phyloP scores from a whole-genome alignment of 257 asterid genomes.

The Linaria vulgaris region DNA sequence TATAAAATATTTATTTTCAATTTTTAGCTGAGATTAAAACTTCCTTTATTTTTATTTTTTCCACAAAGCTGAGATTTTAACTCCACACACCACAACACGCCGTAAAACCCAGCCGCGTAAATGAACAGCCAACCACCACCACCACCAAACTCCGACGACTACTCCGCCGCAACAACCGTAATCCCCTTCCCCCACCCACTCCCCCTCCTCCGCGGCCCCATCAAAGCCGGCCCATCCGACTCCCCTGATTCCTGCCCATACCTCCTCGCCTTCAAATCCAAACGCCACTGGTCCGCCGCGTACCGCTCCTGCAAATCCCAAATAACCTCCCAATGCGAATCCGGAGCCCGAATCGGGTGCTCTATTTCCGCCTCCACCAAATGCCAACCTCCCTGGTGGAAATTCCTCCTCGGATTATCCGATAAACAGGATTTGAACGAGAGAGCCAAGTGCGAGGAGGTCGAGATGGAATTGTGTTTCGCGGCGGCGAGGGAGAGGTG shows the following conservation, averaged over 20 bases:
- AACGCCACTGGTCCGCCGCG: constrained; percentile 61
- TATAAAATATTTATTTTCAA: too few relatives aligned
- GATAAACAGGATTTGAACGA: constrained; percentile 45
- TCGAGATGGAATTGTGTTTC: constrained; percentile 67
- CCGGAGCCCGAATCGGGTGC: constrained; percentile 86
- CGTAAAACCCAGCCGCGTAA: too few relatives aligned
- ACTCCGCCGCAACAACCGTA: constrained; percentile 62
- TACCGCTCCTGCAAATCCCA: constrained; percentile 51
- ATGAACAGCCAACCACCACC: constrained; percentile 23
- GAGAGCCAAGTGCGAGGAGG: constrained; percentile 75
- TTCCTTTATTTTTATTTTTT: too few relatives aligned
- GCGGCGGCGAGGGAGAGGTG: constrained; percentile 58
- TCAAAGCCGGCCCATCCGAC: constrained; percentile 48
- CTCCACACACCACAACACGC: too few relatives aligned
- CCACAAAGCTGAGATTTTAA: too few relatives aligned
- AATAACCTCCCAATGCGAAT: constrained; percentile 65
- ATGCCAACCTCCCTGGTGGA: constrained; percentile 92
- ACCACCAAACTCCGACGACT: constrained; percentile 50
- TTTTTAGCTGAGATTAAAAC: too few relatives aligned
- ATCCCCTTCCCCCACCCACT: constrained; percentile 52
- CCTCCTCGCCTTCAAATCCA: constrained; percentile 68
- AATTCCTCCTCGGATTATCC: constrained; percentile 46
- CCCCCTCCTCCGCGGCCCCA: constrained; percentile 74
- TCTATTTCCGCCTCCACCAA: constrained; percentile 77
- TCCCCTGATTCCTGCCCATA: constrained; percentile 54